phyloP scores from a whole-genome alignment of 768 basidiomycete genomes.

The Boletus reticulatus region DNA sequence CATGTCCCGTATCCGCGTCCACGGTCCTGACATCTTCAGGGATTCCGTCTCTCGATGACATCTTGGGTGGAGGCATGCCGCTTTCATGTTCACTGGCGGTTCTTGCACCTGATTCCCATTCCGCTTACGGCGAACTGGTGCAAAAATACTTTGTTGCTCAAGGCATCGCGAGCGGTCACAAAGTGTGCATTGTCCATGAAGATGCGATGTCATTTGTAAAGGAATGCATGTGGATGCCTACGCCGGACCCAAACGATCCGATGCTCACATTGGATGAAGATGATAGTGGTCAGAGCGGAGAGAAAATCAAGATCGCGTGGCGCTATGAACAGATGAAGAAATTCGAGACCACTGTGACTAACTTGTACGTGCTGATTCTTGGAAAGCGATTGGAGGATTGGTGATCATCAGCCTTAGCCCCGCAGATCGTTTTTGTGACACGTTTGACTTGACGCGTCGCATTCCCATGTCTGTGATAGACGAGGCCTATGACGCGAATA shows the following conservation, averaged over 20 bases:
- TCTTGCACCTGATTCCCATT: conserved; percentile 83
- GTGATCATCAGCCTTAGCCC: conserved; percentile 36
- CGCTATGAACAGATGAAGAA: conserved; percentile 92
- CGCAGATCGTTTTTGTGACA: conserved; percentile 59
- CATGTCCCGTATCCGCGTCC: conserved; percentile 53
- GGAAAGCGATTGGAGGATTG: neutral
- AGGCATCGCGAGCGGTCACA: conserved; percentile 73
- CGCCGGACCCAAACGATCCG: conserved; percentile 7
- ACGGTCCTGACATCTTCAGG: conserved; percentile 77
- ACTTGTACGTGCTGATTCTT: conserved; percentile 43
- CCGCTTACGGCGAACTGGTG: conserved; percentile 80
- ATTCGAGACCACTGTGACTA: conserved; percentile 81
- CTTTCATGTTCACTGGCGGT: conserved; percentile 71
- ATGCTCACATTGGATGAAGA: conserved; percentile 31
- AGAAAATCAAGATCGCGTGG: conserved; percentile 94
- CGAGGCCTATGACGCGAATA: conserved; percentile 37
- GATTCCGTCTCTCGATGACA: conserved; percentile 90
- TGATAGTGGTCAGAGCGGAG: conserved; percentile 37
- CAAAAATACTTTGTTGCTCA: conserved; percentile 90
- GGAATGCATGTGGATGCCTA: conserved; percentile 80
- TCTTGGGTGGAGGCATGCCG: conserved; percentile 90
- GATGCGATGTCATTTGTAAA: conserved; percentile 55
- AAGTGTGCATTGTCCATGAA: conserved; percentile 63
- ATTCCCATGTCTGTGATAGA: conserved; percentile 54
- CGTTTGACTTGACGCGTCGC: conserved; percentile 70